A percentile compares a stretch with the other conserved stretches of the same genome.
Conservation (phyloP, 2,329 filamentous ascomycete genomes). For the Colletotrichum cuscutae region DNA sequence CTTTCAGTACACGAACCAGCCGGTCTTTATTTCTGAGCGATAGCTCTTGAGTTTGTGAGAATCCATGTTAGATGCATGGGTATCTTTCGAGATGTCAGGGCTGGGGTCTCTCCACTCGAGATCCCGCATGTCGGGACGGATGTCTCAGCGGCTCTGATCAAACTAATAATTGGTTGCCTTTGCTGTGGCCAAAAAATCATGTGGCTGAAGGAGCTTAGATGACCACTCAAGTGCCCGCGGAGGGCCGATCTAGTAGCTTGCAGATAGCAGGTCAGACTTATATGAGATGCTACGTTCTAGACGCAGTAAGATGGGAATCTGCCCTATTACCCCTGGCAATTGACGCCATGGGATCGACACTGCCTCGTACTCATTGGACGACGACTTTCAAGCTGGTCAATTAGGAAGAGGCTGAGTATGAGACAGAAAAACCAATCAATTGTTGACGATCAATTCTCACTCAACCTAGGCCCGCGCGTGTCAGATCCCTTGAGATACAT, state of each 20-base stretch:
- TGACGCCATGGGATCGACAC: background rate
- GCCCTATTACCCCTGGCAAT: background rate
- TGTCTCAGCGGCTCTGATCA: background rate
- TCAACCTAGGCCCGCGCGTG: no score
- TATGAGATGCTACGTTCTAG: background rate
- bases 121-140: background rate
- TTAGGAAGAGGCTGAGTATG: background rate
- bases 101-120: no score
- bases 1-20: background rate
- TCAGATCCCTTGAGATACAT: no score
- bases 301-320: background rate
- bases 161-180: background rate
- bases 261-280: background rate
- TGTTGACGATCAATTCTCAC: no score
- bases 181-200: background rate
- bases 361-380: background rate
- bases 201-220: background rate
- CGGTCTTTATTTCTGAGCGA: background rate
- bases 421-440: background rate
- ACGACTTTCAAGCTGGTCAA: background rate
- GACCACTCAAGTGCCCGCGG: background rate
- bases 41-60: background rate
- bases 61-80: background rate
- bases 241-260: background rate
- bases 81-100: background rate